Evolutionary conservation across 352 stramenopile genomes (phyloP).

Genomic region (Phytopythium chamaehyphon): DNA sequence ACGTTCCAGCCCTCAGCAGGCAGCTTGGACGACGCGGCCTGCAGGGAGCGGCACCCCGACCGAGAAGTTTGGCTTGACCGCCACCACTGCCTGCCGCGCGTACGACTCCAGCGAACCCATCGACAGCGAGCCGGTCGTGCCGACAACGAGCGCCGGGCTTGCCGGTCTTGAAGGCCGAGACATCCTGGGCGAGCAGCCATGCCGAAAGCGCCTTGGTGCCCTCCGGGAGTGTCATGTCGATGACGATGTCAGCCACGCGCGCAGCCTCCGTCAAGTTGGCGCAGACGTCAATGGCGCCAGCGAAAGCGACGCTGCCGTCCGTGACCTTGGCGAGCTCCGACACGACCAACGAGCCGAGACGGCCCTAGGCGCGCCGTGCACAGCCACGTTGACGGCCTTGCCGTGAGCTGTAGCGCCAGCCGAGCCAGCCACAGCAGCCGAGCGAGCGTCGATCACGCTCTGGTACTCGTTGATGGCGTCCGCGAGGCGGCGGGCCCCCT

Average conservation of each 20-base stretch:
- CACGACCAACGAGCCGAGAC: conserved; percentile 70
- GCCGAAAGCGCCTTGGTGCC: conserved; percentile 61
- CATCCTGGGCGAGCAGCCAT: conserved; percentile 48
- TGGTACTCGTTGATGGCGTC: conserved; percentile 69
- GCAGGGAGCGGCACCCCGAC: conserved; percentile 74
- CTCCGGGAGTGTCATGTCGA: conserved; percentile 74
- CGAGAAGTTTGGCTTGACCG: conserved; percentile 82
- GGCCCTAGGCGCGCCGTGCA: conserved; percentile 69
- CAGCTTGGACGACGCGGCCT: conserved; percentile 70
- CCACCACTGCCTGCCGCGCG: conserved; percentile 50
- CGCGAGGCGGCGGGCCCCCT: conserved; percentile 67
- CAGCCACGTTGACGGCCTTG: conserved; percentile 50
- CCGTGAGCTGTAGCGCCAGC: conserved; percentile 8
- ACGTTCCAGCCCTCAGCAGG: conserved; percentile 73
- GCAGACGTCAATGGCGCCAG: conserved; percentile 49
- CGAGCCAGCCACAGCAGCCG: conserved; percentile 13
- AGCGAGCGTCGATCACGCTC: conserved; percentile 28
- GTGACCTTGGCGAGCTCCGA: conserved; percentile 48
- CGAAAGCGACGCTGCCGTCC: conserved; percentile 42
- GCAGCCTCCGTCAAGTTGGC: conserved; percentile 29
- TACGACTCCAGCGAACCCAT: conserved; percentile 58
- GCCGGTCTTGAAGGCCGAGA: conserved; percentile 51
- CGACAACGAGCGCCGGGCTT: conserved; percentile 73
- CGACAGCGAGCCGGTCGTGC: conserved; percentile 64
- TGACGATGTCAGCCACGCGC: conserved; percentile 58